These are phyloP conservation scores for Coniferiporia sulphurascens DNA, from an alignment of 1,284 basidiomycete genomes.

Conservation along the genomic window DNA sequence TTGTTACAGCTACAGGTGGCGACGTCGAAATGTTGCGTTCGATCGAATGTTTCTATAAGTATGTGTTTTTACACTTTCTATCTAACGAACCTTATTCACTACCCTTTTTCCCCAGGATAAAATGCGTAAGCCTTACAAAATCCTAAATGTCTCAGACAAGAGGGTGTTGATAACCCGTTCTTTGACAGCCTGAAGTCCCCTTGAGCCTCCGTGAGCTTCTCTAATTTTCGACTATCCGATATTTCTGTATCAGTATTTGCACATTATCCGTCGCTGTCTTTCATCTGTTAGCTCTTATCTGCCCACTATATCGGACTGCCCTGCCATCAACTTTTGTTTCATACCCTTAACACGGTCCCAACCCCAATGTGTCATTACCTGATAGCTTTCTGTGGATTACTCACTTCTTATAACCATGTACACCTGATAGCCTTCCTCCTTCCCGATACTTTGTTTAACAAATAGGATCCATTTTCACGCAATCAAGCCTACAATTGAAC, in stretches of 20 bases:
- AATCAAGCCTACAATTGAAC: conserved; percentile 22
- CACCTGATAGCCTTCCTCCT: conserved; percentile 48
- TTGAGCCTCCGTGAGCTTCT: conserved; percentile 82
- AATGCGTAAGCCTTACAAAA: conserved; percentile 61
- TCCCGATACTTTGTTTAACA: conserved; percentile 27
- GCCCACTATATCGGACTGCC: conserved; percentile 29
- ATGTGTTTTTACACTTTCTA: conserved; percentile 25
- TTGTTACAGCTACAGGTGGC: conserved; percentile 93
- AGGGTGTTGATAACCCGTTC: conserved; percentile 19
- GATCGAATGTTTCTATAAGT: conserved; percentile 97
- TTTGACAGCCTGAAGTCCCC: conserved; percentile 74
- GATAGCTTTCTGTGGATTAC: conserved; percentile 40
- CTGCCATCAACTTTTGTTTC: conserved; percentile 37
- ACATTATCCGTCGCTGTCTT: conserved; percentile 36
- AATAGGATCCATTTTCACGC: conserved; percentile 12
- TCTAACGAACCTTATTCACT: conserved; percentile 17
- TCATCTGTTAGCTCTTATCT: conserved; percentile 23
- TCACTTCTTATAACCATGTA: conserved; percentile 57
- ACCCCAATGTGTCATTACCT: conserved; percentile 61
- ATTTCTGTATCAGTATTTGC: conserved; percentile 76
- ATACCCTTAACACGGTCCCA: conserved; percentile 64
- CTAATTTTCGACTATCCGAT: conserved; percentile 46
- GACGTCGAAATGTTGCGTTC: conserved; percentile 97
- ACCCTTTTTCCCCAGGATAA: conserved; percentile 52
- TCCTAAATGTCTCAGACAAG: neutral